Evolutionary conservation across 2,329 filamentous ascomycete species (phyloP), one percentile per base, ranked within the genome.

Genomic region (Colletotrichum sp.): DNA sequence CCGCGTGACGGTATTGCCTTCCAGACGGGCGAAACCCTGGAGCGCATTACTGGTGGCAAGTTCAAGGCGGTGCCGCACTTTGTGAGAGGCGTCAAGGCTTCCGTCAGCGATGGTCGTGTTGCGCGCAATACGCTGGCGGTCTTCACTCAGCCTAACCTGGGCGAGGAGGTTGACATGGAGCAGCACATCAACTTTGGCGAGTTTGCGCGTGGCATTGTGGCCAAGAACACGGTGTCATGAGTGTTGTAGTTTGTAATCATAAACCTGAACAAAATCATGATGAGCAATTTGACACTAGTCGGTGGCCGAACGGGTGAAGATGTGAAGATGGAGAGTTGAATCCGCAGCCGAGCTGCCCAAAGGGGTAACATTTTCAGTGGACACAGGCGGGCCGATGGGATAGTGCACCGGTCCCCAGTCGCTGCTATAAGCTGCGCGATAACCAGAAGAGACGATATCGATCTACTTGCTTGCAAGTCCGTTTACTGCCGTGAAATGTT

Each of bases 51-150:
- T 0, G 88, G 91, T n/a, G 97, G 97, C 12, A 93, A 92, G 81
- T 98, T 99, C 88, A 95, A 94, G 85, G 97, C 97, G 2, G 97
- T 99, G 76, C 96, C 97, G 79, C 97, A 99, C 87, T 99, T 98
- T 84, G 97, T 99, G 10, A 90, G 94, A 78, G 96, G 96, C 0
- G 93, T 94, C 6, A 89, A 91, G 78, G 87, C 90, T 2, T 90
- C 88, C 60, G 86, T 84, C 48, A 84, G 88, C 73, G 86, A 85
- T 16, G 87, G 87, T 3, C 86, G 87, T 32, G 90, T 96, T 75
- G 94, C 94, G 32, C 88, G 94, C 75, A 99, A 99, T 86, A 99
- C 97, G 12, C 86, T 99, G 79, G 97, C 97, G 1, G 96, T 99
- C 12, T 99, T 99, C 82, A 99, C 96, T 74, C 97, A 99, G 89